Percentiles rank a stretch among this genome's conserved stretches.
These are phyloP conservation scores for Cyathus striatus DNA, from an alignment of 768 basidiomycete species.

Conservation along the genomic window DNA sequence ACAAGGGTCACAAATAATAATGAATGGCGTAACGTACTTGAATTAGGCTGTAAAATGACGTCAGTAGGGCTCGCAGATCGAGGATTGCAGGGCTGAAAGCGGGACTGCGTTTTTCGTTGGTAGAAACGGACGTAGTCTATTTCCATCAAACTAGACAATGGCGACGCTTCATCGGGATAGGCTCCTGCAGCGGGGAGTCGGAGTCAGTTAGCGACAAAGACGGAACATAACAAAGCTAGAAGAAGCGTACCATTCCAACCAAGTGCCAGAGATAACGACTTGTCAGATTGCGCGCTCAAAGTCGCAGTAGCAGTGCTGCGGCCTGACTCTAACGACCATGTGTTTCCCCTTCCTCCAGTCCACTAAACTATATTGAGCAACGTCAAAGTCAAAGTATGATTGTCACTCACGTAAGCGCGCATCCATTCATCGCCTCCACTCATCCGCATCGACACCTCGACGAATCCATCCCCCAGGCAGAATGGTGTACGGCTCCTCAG, in stretches of 20 bases:
- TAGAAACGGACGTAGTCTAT: constrained; percentile 14
- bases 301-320: neutral
- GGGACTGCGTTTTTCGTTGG: constrained; percentile 1
- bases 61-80: neutral
- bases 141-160: neutral
- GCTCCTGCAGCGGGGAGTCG: neutral
- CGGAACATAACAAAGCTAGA: neutral
- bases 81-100: neutral
- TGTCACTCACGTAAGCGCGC: neutral
- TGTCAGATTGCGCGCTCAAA: neutral
- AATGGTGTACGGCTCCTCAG: constrained; percentile 7
- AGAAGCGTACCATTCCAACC: neutral
- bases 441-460: constrained; percentile 9
- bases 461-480: constrained; percentile 14
- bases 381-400: neutral
- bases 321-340: neutral
- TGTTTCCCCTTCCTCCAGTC: neutral
- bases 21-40: too few relatives aligned
- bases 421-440: neutral
- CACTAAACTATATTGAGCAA: neutral
- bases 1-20: too few relatives aligned
- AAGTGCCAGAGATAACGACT: neutral
- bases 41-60: too few relatives aligned
- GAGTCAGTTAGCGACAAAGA: neutral
- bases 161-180: neutral